Percentiles rank a stretch among this genome's conserved stretches.
phyloP scores from a whole-genome alignment of 176 grass and related monocot genomes.

The Zea mays region DNA sequence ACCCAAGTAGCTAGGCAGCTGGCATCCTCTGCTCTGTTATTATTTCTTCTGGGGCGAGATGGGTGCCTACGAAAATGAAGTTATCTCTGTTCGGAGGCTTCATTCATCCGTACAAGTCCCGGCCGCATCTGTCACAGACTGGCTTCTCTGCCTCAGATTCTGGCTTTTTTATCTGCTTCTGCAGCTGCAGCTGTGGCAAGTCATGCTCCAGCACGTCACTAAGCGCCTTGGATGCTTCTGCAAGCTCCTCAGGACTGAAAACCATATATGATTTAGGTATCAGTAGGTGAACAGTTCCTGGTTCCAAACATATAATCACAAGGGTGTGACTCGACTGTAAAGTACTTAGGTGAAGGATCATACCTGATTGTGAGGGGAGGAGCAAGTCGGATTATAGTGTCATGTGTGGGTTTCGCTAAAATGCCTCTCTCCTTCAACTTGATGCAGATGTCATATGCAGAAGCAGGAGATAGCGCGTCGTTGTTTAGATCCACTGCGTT shows the following conservation, averaged over 20 bases:
- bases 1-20: neutral
- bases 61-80: neutral
- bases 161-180: slow-evolving; percentile 62
- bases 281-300: neutral
- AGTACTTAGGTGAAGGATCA: neutral
- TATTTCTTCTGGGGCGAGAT: neutral
- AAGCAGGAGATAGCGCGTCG: slow-evolving; percentile 62
- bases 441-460: slow-evolving; percentile 92
- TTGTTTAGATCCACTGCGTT: slow-evolving; percentile 87
- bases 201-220: slow-evolving; percentile 77
- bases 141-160: slow-evolving; percentile 47
- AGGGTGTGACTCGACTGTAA: neutral
- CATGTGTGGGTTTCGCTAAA: slow-evolving; percentile 93
- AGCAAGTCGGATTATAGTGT: slow-evolving; percentile 84
- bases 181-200: slow-evolving; percentile 71
- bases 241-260: slow-evolving; percentile 75
- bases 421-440: slow-evolving; percentile 95
- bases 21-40: neutral
- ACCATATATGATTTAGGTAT: slow-evolving; percentile 19
- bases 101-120: slow-evolving; percentile 37
- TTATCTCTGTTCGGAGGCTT: neutral
- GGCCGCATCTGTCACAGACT: slow-evolving; percentile 70
- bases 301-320: neutral
- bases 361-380: slow-evolving; percentile 86
- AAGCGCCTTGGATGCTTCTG: slow-evolving; percentile 76